phyloP scores from a whole-genome alignment of 345 rosid species.

The Sonneratia caseolaris region DNA sequence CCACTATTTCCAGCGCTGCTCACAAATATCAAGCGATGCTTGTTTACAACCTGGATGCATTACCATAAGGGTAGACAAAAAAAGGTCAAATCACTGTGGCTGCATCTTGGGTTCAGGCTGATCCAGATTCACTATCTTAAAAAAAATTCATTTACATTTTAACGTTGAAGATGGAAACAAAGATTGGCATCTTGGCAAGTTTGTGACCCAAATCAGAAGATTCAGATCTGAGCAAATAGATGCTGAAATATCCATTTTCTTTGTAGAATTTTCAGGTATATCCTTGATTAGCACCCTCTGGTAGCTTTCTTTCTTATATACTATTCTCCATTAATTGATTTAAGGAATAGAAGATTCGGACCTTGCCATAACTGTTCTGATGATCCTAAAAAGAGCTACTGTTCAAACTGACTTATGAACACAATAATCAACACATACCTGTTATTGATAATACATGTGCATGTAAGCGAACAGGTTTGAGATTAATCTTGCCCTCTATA shows the following conservation, averaged over 20 bases:
- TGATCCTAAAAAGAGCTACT: neutral
- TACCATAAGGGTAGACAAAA: neutral
- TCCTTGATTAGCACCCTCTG: neutral
- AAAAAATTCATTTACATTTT: neutral
- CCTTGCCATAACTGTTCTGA: neutral
- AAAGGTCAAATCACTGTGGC: neutral
- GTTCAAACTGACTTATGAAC: neutral
- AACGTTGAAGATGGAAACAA: neutral
- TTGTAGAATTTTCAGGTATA: too few species aligned
- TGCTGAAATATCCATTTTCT: neutral
- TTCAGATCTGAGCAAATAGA: neutral
- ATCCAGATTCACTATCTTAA: neutral
- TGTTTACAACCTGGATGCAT: constrained; percentile 67
- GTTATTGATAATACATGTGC: neutral
- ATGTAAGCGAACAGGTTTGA: neutral
- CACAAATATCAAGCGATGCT: constrained; percentile 74
- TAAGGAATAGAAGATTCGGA: neutral
- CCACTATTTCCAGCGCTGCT: constrained; percentile 99
- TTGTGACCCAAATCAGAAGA: neutral
- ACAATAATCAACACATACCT: too few species aligned
- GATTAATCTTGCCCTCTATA: neutral
- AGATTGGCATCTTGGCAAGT: neutral
- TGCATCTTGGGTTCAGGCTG: neutral
- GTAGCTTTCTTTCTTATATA: neutral
- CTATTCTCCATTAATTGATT: neutral